phyloP scores from a whole-genome alignment of 495 filamentous ascomycete genomes.

The Neurospora sp. region DNA sequence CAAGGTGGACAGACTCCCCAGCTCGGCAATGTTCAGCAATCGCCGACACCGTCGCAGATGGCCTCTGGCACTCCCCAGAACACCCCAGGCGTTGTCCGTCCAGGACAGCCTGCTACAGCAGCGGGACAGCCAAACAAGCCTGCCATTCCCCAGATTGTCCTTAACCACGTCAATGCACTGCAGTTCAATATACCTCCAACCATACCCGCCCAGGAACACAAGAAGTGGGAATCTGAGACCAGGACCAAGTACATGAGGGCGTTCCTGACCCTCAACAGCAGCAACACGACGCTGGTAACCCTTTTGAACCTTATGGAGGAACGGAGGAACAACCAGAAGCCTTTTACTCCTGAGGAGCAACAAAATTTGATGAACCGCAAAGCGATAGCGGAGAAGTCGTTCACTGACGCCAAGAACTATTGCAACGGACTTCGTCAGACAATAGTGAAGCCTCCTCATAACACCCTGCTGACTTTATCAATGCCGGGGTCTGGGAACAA shows the following conservation, averaged over 20 bases:
- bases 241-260: constrained; percentile 13
- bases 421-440: constrained; percentile 20
- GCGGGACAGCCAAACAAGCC: constrained; percentile 2
- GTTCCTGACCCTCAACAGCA: constrained; percentile 15
- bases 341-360: constrained; percentile 22
- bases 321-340: constrained; percentile 19
- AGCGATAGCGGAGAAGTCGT: constrained; percentile 18
- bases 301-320: constrained; percentile 25
- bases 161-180: constrained; percentile 28
- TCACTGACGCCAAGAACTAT: constrained; percentile 23
- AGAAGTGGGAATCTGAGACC: constrained; percentile 22
- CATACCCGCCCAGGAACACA: constrained; percentile 8
- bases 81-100: background rate
- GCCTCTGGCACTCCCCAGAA: background rate
- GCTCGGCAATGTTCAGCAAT: background rate
- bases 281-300: constrained; percentile 2
- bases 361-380: constrained; percentile 24
- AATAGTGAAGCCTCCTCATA: constrained; percentile 5
- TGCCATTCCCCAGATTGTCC: constrained; percentile 18
- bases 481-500: constrained; percentile 13
- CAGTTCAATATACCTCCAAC: constrained; percentile 18
- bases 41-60: background rate
- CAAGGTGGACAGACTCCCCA: constrained; percentile 1
- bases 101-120: constrained; percentile 1
- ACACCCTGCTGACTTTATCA: constrained; percentile 8